These are phyloP conservation scores for Excoecaria cochinchinensis DNA, from an alignment of 345 rosid species.

Conservation along the genomic window DNA sequence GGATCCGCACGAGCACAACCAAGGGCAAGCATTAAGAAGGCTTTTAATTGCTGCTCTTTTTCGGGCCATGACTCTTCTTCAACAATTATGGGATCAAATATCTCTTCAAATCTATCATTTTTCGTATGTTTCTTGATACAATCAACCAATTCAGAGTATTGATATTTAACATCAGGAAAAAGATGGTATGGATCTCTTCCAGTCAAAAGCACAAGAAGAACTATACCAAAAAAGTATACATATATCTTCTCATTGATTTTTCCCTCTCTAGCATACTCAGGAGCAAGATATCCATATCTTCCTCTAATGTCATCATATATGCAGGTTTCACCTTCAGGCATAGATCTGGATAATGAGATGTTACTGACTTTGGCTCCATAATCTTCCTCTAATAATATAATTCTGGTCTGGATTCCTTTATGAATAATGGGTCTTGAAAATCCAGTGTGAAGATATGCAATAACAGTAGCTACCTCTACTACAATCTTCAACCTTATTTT, in stretches of 20 bases:
- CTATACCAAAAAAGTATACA: neutral
- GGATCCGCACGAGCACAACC: neutral
- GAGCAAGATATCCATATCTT: neutral
- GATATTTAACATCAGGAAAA: neutral
- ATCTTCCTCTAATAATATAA: constrained; percentile 5
- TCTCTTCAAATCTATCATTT: neutral
- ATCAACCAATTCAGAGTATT: neutral
- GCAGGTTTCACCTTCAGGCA: constrained; percentile 13
- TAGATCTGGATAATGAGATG: neutral
- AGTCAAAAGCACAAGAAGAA: constrained; percentile 8
- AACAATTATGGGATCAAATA: constrained; percentile 10
- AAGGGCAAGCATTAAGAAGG: neutral
- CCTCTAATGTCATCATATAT: neutral
- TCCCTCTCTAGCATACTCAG: neutral
- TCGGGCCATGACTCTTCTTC: constrained; percentile 6
- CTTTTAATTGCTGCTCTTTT: neutral
- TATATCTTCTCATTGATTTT: neutral
- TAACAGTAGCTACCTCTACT: constrained; percentile 13
- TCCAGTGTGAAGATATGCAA: constrained; percentile 18
- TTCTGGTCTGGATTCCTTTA: neutral
- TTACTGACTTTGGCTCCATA: neutral
- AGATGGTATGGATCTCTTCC: neutral
- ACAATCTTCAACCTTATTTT: constrained; percentile 18
- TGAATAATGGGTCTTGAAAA: constrained; percentile 12
- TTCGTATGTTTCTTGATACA: neutral